Conservation (phyloP, 148 eudicot species). For the Rhododendron molle region DNA sequence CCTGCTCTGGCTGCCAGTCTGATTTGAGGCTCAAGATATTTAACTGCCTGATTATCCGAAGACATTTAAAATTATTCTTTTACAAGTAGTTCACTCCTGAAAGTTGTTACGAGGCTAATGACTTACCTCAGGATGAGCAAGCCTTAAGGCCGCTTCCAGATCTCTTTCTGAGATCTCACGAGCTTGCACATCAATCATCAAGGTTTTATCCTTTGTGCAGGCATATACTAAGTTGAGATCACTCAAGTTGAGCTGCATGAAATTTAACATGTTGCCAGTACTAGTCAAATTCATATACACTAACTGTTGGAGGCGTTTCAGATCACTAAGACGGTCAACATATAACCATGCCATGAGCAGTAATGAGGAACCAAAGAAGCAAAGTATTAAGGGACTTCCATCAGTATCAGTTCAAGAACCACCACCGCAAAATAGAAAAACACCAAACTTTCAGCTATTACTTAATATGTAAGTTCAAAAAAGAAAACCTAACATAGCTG, state of each 20-base stretch:
- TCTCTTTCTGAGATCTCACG: constrained; percentile 91
- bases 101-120: constrained; percentile 4
- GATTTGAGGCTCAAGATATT: constrained; percentile 89
- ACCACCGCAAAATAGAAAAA: not conserved
- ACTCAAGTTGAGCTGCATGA: constrained; percentile 73
- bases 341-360: not conserved
- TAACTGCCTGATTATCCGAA: constrained; percentile 63
- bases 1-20: constrained; percentile 89
- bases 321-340: not conserved
- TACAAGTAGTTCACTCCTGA: not conserved
- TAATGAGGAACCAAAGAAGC: not conserved
- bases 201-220: constrained; percentile 88
- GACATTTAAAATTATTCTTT: constrained; percentile 3
- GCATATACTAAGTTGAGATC: constrained; percentile 98
- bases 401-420: not conserved
- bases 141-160: constrained; percentile 71
- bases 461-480: not conserved
- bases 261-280: constrained; percentile 3
- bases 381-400: not conserved
- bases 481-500: not conserved
- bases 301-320: not conserved
- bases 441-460: not conserved
- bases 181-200: constrained; percentile 98
- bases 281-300: not conserved
- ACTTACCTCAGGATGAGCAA: constrained; percentile 92